Percentiles rank a stretch among this genome's conserved stretches.
Conservation (phyloP, 139 green algal species). For the Eudorina sp. region DNA sequence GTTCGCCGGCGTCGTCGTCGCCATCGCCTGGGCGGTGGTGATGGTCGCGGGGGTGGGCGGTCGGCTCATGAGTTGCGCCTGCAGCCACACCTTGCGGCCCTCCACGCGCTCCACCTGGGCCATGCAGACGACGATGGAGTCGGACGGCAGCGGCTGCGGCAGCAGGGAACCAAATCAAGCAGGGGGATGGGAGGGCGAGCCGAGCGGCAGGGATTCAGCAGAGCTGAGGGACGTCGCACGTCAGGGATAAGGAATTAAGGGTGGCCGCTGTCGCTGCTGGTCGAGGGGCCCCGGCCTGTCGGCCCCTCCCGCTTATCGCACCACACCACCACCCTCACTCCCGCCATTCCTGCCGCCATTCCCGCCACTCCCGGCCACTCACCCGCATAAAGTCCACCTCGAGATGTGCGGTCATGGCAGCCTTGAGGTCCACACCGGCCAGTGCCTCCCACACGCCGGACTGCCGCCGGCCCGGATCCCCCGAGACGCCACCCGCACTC, state of each 20-base stretch:
- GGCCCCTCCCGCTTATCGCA: no score
- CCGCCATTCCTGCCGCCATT: no score
- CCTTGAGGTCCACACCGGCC: not conserved
- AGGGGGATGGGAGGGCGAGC: no score
- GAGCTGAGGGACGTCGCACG: no score
- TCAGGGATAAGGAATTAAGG: no score
- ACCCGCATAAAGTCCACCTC: slow-evolving; percentile 17
- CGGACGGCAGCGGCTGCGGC: not conserved
- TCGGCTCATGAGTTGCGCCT: not conserved
- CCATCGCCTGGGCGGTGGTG: not conserved
- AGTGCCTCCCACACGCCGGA: not conserved
- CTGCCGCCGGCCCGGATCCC: not conserved
- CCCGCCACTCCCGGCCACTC: not conserved
- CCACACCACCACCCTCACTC: no score
- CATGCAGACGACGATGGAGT: not conserved
- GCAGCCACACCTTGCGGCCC: slow-evolving; percentile 34
- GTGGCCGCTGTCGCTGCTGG: no score
- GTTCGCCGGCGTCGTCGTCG: not conserved
- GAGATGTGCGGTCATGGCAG: slow-evolving; percentile 28
- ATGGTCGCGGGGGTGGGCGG: not conserved
- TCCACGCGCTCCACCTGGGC: slow-evolving; percentile 3
- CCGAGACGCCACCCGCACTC: not conserved
- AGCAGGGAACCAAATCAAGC: no score
- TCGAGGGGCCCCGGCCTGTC: no score
- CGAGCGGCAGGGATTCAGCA: no score